phyloP scores from a whole-genome alignment of 177 flowering plant genomes.

The Vitis hybrid region DNA sequence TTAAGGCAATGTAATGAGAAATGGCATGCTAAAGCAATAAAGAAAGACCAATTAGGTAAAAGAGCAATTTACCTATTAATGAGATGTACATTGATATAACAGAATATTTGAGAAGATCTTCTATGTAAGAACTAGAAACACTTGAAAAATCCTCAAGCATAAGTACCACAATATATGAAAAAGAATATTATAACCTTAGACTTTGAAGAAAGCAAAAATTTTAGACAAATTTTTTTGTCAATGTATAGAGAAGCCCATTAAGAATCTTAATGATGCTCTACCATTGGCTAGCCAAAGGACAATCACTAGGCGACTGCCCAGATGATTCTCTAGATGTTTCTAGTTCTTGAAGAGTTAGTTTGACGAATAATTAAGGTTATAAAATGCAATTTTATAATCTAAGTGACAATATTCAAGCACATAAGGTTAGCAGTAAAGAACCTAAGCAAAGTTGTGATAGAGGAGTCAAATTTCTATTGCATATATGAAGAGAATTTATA shows the following conservation, averaged over 20 bases:
- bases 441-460: no score
- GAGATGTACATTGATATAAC: slow-evolving; percentile 77
- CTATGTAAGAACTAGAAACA: slow-evolving; percentile 67
- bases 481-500: no score
- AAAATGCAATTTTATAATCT: no score
- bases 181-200: not conserved
- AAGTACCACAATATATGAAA: slow-evolving; percentile 3
- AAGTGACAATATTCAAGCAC: no score
- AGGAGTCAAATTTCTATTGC: no score
- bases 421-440: no score
- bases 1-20: no score
- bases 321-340: slow-evolving; percentile 51
- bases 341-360: slow-evolving; percentile 48
- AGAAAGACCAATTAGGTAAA: not conserved
- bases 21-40: no score
- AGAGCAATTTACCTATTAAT: slow-evolving; percentile 69
- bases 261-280: slow-evolving; percentile 62
- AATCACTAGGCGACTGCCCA: slow-evolving; percentile 41
- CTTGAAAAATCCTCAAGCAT: slow-evolving; percentile 47
- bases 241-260: slow-evolving; percentile 45
- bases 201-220: not conserved
- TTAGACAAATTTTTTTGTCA: slow-evolving; percentile 73
- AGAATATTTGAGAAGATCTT: slow-evolving; percentile 76
- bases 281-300: slow-evolving; percentile 60
- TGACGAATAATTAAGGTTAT: no score